Base-by-base conservation (phyloP, 176 grass and related monocot genomes). In the Hsuehochloa calcarea region DNA sequence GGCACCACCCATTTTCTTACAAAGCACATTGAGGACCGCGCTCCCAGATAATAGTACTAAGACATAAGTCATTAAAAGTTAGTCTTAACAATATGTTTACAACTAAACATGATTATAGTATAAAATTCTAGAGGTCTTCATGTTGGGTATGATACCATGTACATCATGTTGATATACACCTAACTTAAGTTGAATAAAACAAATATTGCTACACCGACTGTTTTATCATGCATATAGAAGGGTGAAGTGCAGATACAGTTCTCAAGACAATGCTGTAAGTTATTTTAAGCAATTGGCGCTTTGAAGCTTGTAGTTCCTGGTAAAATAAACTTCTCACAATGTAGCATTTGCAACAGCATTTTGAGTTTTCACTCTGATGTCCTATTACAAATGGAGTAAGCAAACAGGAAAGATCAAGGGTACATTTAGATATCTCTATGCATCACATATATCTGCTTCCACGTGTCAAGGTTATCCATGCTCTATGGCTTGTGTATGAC, bases 401-500 rank as follows among this genome's bases (percentile, higher is more conserved):
- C 3, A 77, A 82, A 88, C 12, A 19, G 8, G 39, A 82, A 61
- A 59, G 29, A 31, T 4, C 43, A 40, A 22, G 7, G 27, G 13
- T 16, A 29, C 40, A 74, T 67, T 75, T 68, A 62, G 16, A 85
- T 77, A 69, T 67, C 20, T 75, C 26, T 61, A 38, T 46, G 51
- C 47, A 82, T 46, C 19, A 60, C 49, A 31, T 46, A 46, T 45
- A 87, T 77, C 72, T 70, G 23, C 41, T 84, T 75, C 60, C 75
- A 90, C 68, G 13, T 83, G 45, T 62, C 80, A 83, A 90, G 80
- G 73, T 62, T 83, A 87, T 84, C 75, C 51, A 23, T 69, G 61
- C 19, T 69, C 41, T 83, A 79, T 10, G 68, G 80, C 20, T 69
- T 84, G 70, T 43, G 39, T 17, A 27, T 60, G 85, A 80, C 75